Conservation (phyloP, 140 eudicot species). For the Artemisia princeps region DNA sequence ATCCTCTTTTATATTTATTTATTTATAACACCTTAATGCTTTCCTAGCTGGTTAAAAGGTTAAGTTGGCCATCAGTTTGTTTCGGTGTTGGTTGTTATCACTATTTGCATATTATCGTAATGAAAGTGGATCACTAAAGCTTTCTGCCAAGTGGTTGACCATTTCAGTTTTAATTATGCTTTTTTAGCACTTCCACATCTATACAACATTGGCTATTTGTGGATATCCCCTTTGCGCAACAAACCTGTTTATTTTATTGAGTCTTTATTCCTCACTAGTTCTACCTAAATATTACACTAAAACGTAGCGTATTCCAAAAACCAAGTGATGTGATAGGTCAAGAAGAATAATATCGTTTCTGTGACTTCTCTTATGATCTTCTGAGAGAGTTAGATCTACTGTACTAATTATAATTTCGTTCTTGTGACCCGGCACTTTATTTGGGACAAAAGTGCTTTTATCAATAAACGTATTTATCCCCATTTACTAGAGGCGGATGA, state of each 20-base stretch:
- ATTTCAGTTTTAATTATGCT: conserved; percentile 16
- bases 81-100: conserved; percentile 1
- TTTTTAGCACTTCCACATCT: conserved; percentile 21
- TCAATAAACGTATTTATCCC: no score
- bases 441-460: no score
- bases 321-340: not conserved
- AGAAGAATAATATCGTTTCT: no score
- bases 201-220: conserved; percentile 22
- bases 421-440: no score
- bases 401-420: no score
- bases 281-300: not conserved
- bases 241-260: conserved; percentile 17
- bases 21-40: conserved; percentile 6
- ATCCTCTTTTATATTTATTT: conserved; percentile 6
- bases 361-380: no score
- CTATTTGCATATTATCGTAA: conserved; percentile 14
- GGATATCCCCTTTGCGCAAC: conserved; percentile 14
- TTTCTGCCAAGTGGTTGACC: conserved; percentile 36
- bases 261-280: not conserved
- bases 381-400: no score
- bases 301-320: not conserved
- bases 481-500: no score
- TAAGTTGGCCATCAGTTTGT: not conserved
- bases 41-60: conserved; percentile 26
- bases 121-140: conserved; percentile 34